Evolutionary conservation across 2,329 filamentous ascomycete genomes (phyloP).

Genomic region (Proliferodiscus dingleyae): DNA sequence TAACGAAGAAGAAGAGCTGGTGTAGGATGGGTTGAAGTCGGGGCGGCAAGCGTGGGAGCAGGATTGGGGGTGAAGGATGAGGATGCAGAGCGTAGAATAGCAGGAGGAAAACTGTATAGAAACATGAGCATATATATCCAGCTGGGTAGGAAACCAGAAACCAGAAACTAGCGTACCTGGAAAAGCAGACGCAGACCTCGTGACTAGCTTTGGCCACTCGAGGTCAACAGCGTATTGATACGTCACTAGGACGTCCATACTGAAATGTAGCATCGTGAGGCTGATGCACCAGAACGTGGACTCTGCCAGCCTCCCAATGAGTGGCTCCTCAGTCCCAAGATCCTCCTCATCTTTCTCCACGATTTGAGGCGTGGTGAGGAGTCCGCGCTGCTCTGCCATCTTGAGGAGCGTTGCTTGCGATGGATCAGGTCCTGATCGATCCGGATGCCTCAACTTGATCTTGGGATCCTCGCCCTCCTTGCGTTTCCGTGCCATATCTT

Average conservation of each 20-base stretch:
- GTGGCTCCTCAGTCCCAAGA: conserved; percentile 23
- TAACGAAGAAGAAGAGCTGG: conserved; percentile 58
- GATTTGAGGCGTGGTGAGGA: conserved; percentile 31
- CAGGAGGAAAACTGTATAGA: conserved; percentile 33
- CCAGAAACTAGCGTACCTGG: conserved; percentile 47
- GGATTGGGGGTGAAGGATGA: conserved; percentile 38
- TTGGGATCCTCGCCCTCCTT: conserved; percentile 41
- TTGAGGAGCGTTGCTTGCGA: conserved; percentile 66
- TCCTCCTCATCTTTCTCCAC: conserved; percentile 15
- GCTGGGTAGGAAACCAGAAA: background rate
- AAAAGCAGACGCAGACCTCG: conserved; percentile 49
- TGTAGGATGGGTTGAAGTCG: conserved; percentile 45
- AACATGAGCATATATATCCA: background rate
- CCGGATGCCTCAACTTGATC: conserved; percentile 64
- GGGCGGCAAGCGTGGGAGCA: conserved; percentile 47
- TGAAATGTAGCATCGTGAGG: conserved; percentile 69
- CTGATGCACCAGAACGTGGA: conserved; percentile 54
- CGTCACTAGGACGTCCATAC: conserved; percentile 73
- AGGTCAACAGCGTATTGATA: conserved; percentile 70
- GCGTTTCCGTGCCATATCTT: conserved; percentile 43
- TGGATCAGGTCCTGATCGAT: conserved; percentile 54
- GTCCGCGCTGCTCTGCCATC: conserved; percentile 59
- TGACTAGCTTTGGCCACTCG: conserved; percentile 48
- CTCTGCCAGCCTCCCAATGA: conserved; percentile 37
- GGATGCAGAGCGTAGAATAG: conserved; percentile 32